phyloP scores from a whole-genome alignment of 2,329 filamentous ascomycete genomes.

The Verticillium klebahnii region DNA sequence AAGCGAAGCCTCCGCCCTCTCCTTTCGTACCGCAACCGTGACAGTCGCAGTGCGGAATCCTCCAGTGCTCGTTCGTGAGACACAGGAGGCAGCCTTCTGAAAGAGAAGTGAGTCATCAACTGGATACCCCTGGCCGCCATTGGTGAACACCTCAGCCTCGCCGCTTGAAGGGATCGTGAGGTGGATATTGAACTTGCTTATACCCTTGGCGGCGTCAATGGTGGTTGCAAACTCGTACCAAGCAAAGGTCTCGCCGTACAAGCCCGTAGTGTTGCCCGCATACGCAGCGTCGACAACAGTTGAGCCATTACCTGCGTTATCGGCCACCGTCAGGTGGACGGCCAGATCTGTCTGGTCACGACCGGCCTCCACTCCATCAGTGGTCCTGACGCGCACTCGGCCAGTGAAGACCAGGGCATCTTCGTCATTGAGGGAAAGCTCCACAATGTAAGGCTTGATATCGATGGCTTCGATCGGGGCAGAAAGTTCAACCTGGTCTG shows the following conservation, averaged over 20 bases:
- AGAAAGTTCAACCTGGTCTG: slow-evolving; percentile 20
- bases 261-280: slow-evolving; percentile 17
- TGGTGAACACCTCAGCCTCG: slow-evolving; percentile 16
- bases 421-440: slow-evolving; percentile 19
- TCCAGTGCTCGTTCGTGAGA: slow-evolving; percentile 9
- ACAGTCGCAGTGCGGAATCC: slow-evolving; percentile 8
- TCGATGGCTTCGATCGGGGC: slow-evolving; percentile 22
- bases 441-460: slow-evolving; percentile 25
- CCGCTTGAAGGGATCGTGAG: slow-evolving; percentile 18
- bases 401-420: slow-evolving; percentile 20
- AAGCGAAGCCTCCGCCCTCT: slow-evolving; percentile 2
- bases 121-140: slow-evolving; percentile 22
- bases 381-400: slow-evolving; percentile 18
- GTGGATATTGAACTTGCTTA: slow-evolving; percentile 25
- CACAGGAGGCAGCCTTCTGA: slow-evolving; percentile 20
- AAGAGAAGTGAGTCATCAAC: slow-evolving; percentile 21
- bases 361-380: slow-evolving; percentile 5
- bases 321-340: slow-evolving; percentile 8
- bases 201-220: slow-evolving; percentile 18
- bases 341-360: slow-evolving; percentile 11
- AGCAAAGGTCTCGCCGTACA: slow-evolving; percentile 19
- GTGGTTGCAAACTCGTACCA: slow-evolving; percentile 24
- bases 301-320: slow-evolving; percentile 11
- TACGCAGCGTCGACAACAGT: slow-evolving; percentile 3
- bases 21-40: slow-evolving; percentile 9